Conservation (phyloP, 805 yeast genomes). For the Jamesozyma jinghongensis region DNA sequence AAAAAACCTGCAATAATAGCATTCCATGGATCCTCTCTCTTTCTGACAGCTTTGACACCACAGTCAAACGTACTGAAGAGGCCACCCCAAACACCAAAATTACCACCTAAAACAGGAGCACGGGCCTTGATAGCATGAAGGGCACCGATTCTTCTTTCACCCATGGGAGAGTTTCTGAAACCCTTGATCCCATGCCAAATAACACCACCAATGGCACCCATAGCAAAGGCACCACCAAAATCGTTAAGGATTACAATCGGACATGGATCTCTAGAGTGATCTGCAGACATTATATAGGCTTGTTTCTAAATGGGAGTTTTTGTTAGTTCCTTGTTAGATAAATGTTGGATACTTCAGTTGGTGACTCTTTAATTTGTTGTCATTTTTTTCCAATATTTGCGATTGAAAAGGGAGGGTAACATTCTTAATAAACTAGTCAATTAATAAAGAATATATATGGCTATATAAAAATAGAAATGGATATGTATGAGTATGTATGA, state of each 20-base stretch:
- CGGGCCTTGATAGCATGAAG: slow-evolving; percentile 85
- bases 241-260: slow-evolving; percentile 93
- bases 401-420: too few relatives aligned
- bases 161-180: slow-evolving; percentile 94
- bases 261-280: slow-evolving; percentile 98
- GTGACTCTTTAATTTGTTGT: too few relatives aligned
- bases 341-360: too few relatives aligned
- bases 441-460: too few relatives aligned
- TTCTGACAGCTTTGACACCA: slow-evolving; percentile 87
- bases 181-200: slow-evolving; percentile 99
- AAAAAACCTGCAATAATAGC: slow-evolving; percentile 96
- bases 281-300: slow-evolving; percentile 56
- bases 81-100: slow-evolving; percentile 99
- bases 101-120: slow-evolving; percentile 98
- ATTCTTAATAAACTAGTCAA: too few relatives aligned
- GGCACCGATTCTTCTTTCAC: slow-evolving; percentile 89
- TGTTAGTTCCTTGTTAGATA: too few relatives aligned
- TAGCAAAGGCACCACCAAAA: slow-evolving; percentile 98
- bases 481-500: too few relatives aligned
- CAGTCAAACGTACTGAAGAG: slow-evolving; percentile 93
- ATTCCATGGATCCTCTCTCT: slow-evolving; percentile 97
- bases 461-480: too few relatives aligned
- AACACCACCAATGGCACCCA: slow-evolving; percentile 99
- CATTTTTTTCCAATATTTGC: too few relatives aligned
- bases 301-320: too few relatives aligned